phyloP scores from a whole-genome alignment of 495 filamentous ascomycete genomes.

The Penicillium samsonianum region DNA sequence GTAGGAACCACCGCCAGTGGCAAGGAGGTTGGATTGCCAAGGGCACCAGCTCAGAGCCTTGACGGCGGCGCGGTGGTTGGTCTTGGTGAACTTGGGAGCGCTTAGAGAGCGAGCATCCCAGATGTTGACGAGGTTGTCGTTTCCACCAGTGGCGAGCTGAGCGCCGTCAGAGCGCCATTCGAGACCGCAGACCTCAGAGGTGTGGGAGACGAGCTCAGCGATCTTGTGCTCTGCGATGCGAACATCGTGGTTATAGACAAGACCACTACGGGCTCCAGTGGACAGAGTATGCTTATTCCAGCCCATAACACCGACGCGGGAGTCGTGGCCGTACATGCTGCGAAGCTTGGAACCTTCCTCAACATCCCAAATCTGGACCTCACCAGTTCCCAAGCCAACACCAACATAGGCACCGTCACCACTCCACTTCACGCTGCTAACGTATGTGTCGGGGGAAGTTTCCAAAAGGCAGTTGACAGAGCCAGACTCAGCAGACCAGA shows the following conservation, averaged over 20 bases:
- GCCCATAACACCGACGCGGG: slow-evolving; percentile 94
- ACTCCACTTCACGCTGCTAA: slow-evolving; percentile 98
- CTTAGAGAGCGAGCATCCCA: slow-evolving; percentile 94
- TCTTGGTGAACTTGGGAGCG: slow-evolving; percentile 98
- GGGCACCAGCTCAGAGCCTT: slow-evolving; percentile 99
- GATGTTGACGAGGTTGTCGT: slow-evolving; percentile 98
- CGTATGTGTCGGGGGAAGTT: slow-evolving; percentile 84
- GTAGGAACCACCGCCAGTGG: slow-evolving; percentile 93
- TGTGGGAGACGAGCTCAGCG: slow-evolving; percentile 94
- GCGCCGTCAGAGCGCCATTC: slow-evolving; percentile 97
- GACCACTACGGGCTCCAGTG: slow-evolving; percentile 87
- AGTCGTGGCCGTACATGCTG: slow-evolving; percentile 97
- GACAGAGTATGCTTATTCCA: slow-evolving; percentile 98
- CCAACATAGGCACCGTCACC: slow-evolving; percentile 95
- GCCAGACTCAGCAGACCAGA: slow-evolving; percentile 98
- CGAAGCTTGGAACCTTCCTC: slow-evolving; percentile 92
- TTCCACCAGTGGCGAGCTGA: slow-evolving; percentile 94
- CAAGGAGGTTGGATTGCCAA: slow-evolving; percentile 95
- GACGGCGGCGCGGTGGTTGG: slow-evolving; percentile 96
- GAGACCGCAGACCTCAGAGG: slow-evolving; percentile 94
- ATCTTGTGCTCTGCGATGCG: slow-evolving; percentile 97
- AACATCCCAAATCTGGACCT: slow-evolving; percentile 99
- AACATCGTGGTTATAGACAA: slow-evolving; percentile 99
- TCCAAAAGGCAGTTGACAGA: slow-evolving; percentile 84
- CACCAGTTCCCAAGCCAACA: slow-evolving; percentile 90